Evolutionary conservation across 2,329 filamentous ascomycete species (phyloP), one percentile per base, ranked within the genome.

Genomic region (Fonsecaea monophora): DNA sequence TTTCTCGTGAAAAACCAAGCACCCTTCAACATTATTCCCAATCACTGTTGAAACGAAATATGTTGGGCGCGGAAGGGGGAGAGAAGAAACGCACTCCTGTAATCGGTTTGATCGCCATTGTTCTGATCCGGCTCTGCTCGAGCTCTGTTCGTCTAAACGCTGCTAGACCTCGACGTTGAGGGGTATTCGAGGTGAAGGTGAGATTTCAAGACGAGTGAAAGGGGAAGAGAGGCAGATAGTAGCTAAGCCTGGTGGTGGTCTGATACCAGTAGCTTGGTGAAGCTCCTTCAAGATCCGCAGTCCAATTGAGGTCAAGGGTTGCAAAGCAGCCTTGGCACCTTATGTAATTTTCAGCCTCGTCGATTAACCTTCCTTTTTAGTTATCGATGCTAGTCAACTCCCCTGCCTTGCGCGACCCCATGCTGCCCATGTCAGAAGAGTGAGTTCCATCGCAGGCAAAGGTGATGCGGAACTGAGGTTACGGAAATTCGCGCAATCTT

Each of bases 31-130:
- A 21, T 8, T 48, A 21, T 21, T 1, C 30, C 30, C 18, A 21
- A 25, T 60, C 32, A 35, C n/a, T 55, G 55, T 53, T 53, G 45
- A 2, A 40, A 40, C 10, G 7, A 21, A 48, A 21, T n/a, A 54
- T 34, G 53, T 40, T 34, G 53, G 18, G 53, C 7, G 53, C 7
- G 21, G 13, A n/a, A 21, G 53, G 66, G 62, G 62, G 72, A 63
- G 70, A 42, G n/a, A 18, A 45, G 38, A 61, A 62, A 80, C 81
- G 62, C 80, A 82, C 81, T 76, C 81, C 81, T 74, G 79, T 81
- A 71, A 82, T 82, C 66, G 81, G 80, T 75, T 78, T 75, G 70
- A 82, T 75, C 71, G 79, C 76, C 79, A 82, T 82, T 75, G 75
- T 76, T 75, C 70, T 48, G 57, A 62, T 48, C 30, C 38, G 45